Evolutionary conservation across 192 early-diverging fungal species (phyloP).

Genomic region (Backusella australiensis): DNA sequence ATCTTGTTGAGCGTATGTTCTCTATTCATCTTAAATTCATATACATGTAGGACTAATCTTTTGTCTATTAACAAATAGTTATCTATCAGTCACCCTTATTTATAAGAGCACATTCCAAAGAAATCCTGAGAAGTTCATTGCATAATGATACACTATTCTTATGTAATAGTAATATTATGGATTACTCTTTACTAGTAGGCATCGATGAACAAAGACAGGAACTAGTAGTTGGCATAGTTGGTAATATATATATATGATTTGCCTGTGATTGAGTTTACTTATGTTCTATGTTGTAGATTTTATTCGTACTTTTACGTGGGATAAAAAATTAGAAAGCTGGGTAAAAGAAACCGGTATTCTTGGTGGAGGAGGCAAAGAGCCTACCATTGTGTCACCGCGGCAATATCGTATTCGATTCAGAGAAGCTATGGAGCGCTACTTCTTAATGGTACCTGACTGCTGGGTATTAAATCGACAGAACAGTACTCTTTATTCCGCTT

Average conservation of each 20-base stretch:
- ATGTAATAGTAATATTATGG: conserved; percentile 94
- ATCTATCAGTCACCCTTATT: conserved; percentile 88
- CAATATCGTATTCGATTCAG: conserved; percentile 94
- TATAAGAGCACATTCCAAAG: conserved; percentile 88
- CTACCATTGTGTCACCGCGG: conserved; percentile 94
- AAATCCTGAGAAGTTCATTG: conserved; percentile 78
- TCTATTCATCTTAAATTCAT: conserved; percentile 1
- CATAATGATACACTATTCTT: conserved; percentile 95
- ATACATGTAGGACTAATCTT: neutral
- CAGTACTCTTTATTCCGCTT: neutral
- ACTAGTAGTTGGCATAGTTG: conserved; percentile 96
- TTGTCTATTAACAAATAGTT: conserved; percentile 36
- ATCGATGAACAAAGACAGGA: conserved; percentile 85
- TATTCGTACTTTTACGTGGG: conserved; percentile 98
- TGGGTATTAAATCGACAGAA: conserved; percentile 32
- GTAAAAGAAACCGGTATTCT: conserved; percentile 92
- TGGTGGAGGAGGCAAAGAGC: conserved; percentile 91
- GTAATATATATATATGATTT: conserved; percentile 41
- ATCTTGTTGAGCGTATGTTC: conserved; percentile 76
- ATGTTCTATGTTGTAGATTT: conserved; percentile 59
- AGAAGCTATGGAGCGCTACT: conserved; percentile 91
- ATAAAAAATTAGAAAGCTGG: conserved; percentile 98
- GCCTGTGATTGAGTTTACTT: neutral
- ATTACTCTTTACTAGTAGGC: conserved; percentile 95
- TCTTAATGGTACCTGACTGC: conserved; percentile 79